phyloP scores from a whole-genome alignment of 164 flowering plant genomes.

The Saururus chinensis region DNA sequence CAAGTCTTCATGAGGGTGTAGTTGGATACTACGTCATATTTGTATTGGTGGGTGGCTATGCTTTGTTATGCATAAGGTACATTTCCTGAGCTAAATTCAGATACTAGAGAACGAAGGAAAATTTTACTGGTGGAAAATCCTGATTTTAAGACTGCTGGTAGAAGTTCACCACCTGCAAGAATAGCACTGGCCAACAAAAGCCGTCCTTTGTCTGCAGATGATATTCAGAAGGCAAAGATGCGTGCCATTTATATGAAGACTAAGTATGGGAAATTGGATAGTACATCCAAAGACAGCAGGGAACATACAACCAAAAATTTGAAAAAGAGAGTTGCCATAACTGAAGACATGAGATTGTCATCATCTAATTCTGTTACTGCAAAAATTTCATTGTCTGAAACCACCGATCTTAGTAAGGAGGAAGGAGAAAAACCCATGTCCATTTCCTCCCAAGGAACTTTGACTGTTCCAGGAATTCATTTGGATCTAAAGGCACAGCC shows the following conservation, averaged over 20 bases:
- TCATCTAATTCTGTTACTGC: slow-evolving; percentile 13
- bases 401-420: not conserved
- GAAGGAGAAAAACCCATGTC: not conserved
- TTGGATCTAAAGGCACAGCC: not conserved
- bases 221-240: slow-evolving; percentile 94
- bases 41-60: not conserved
- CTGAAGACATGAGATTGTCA: slow-evolving; percentile 20
- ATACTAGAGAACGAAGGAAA: slow-evolving; percentile 67
- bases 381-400: not conserved
- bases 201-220: slow-evolving; percentile 96
- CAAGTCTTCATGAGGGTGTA: not conserved
- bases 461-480: not conserved
- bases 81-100: slow-evolving; percentile 56
- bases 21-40: not conserved
- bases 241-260: slow-evolving; percentile 76
- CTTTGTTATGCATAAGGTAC: not conserved
- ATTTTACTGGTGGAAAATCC: slow-evolving; percentile 88
- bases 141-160: slow-evolving; percentile 40
- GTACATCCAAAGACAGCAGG: slow-evolving; percentile 18
- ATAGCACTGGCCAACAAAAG: slow-evolving; percentile 38
- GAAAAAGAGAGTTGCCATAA: slow-evolving; percentile 13
- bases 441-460: not conserved
- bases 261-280: slow-evolving; percentile 51
- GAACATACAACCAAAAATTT: slow-evolving; percentile 13
- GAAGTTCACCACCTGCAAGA: slow-evolving; percentile 42